phyloP scores from a whole-genome alignment of 2,329 filamentous ascomycete species.

The Arthrinium phaeospermum region DNA sequence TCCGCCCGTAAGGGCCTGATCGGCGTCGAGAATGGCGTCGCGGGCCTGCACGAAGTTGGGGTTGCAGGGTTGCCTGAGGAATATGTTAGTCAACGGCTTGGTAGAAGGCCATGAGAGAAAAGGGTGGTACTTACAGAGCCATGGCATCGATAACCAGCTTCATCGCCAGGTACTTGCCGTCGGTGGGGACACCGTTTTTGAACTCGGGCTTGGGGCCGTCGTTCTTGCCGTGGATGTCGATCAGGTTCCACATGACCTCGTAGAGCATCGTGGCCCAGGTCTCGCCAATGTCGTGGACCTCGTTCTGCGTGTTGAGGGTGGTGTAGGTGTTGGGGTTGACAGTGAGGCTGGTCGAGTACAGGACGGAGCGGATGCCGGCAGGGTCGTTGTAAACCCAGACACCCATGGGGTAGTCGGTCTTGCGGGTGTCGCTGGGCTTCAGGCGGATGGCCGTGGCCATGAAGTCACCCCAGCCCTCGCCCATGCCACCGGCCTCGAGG shows the following conservation, averaged over 20 bases:
- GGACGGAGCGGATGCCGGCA: constrained; percentile 49
- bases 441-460: constrained; percentile 54
- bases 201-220: constrained; percentile 45
- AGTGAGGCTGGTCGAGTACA: constrained; percentile 51
- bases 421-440: constrained; percentile 49
- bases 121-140: constrained; percentile 43
- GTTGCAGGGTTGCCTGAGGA: constrained; percentile 52
- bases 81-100: constrained; percentile 18
- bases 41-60: constrained; percentile 54
- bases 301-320: constrained; percentile 43
- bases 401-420: constrained; percentile 51
- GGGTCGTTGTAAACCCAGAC: constrained; percentile 49
- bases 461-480: constrained; percentile 58
- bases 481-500: constrained; percentile 53
- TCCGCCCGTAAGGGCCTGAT: constrained; percentile 52
- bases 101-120: neutral
- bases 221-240: constrained; percentile 56
- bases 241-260: constrained; percentile 59
- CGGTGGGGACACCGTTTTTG: constrained; percentile 49
- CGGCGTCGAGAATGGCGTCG: constrained; percentile 56
- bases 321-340: constrained; percentile 53
- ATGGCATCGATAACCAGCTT: constrained; percentile 55
- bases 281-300: constrained; percentile 51
- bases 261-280: constrained; percentile 58
- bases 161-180: constrained; percentile 54